phyloP scores from a whole-genome alignment of 208 protist species.

The Pavlovales sp. region DNA sequence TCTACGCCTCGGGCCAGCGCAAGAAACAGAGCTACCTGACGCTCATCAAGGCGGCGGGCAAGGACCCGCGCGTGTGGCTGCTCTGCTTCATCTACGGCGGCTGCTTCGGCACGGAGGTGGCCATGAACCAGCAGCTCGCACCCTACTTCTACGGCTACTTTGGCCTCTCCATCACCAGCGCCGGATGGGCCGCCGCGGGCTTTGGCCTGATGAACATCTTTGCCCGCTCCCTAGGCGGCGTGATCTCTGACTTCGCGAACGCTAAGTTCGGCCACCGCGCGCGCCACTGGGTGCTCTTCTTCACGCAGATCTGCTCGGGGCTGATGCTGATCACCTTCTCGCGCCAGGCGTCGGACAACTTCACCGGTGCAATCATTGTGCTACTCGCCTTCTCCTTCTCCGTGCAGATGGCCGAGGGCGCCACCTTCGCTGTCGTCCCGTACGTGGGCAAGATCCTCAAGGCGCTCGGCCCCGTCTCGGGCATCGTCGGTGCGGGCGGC shows the following conservation, averaged over 20 bases:
- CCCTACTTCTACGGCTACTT: constrained; percentile 22
- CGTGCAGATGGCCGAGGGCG: constrained; percentile 37
- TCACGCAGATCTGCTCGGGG: not conserved
- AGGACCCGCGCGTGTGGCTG: constrained; percentile 9
- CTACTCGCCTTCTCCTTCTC: constrained; percentile 7
- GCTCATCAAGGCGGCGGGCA: not conserved
- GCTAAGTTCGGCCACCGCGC: not conserved
- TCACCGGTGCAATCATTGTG: not conserved
- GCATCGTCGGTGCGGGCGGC: constrained; percentile 16
- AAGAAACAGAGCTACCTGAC: not conserved
- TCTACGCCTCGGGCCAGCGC: constrained; percentile 23
- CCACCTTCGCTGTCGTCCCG: constrained; percentile 3
- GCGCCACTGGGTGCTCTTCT: constrained; percentile 3
- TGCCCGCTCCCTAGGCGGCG: constrained; percentile 28
- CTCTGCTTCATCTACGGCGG: constrained; percentile 7
- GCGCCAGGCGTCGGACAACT: not conserved
- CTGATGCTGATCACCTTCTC: not conserved
- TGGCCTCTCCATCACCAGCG: not conserved
- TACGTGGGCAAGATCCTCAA: not conserved
- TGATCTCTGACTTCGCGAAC: constrained; percentile 5
- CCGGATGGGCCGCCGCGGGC: not conserved
- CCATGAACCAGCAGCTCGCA: constrained; percentile 5
- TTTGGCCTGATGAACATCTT: constrained; percentile 38
- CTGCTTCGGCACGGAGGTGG: constrained; percentile 33
- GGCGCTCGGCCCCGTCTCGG: not conserved